Conservation (phyloP, 2,329 filamentous ascomycete genomes). For the Monosporascus cannonballus region DNA sequence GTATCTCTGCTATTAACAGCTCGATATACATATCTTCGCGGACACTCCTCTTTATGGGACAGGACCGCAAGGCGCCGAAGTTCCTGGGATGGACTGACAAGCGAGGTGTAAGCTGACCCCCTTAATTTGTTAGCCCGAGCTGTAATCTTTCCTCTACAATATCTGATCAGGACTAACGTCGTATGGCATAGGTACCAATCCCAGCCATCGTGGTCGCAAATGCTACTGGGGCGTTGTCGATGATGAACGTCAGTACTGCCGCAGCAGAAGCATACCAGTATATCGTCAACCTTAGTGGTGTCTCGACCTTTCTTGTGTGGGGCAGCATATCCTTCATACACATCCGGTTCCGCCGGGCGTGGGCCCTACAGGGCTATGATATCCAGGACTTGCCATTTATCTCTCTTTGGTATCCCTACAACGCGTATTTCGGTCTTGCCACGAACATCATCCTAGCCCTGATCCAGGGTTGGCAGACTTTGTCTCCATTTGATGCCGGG, state of each 20-base stretch:
- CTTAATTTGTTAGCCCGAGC: neutral
- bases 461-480: conserved; percentile 55
- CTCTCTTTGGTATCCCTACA: conserved; percentile 49
- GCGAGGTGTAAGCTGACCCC: conserved; percentile 37
- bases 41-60: conserved; percentile 70
- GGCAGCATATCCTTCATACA: conserved; percentile 64
- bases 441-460: conserved; percentile 55
- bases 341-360: conserved; percentile 63
- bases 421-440: conserved; percentile 51
- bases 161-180: neutral
- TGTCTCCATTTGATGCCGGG: conserved; percentile 51
- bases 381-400: conserved; percentile 49
- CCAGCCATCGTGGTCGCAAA: conserved; percentile 63
- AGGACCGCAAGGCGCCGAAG: conserved; percentile 63
- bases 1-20: conserved; percentile 65
- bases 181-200: conserved; percentile 35
- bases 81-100: conserved; percentile 63
- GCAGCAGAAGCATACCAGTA: conserved; percentile 60
- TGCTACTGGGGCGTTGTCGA: conserved; percentile 62
- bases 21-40: conserved; percentile 74
- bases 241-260: conserved; percentile 67
- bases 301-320: conserved; percentile 69
- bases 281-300: conserved; percentile 64
- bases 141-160: neutral
- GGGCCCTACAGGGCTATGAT: conserved; percentile 50